Evolutionary conservation across 306 rosid species (phyloP).

Genomic region (Glycine latifolia): DNA sequence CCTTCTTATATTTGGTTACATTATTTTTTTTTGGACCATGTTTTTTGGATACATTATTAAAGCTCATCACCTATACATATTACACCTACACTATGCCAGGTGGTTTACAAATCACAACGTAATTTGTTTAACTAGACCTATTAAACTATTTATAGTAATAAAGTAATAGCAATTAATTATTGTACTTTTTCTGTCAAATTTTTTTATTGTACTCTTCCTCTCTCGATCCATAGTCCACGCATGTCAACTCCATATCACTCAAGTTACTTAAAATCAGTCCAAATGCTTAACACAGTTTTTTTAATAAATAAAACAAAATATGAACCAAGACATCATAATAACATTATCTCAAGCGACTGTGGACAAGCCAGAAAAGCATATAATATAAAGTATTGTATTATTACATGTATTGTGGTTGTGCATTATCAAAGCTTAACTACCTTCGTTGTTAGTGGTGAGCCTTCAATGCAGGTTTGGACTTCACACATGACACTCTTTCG

Average conservation of each 20-base stretch:
- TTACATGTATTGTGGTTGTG: not conserved
- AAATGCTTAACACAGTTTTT: too few species aligned
- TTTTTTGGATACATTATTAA: not conserved
- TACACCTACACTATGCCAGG: not conserved
- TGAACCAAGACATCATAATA: too few species aligned
- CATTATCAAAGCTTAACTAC: conserved; percentile 3
- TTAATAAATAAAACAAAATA: too few species aligned
- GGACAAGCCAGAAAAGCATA: conserved; percentile 9
- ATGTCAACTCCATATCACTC: not conserved
- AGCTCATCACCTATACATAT: not conserved
- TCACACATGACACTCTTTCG: not conserved
- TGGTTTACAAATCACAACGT: not conserved
- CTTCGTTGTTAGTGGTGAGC: not conserved
- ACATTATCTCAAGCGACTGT: too few species aligned
- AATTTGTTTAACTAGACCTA: not conserved
- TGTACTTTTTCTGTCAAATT: not conserved
- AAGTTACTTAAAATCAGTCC: not conserved
- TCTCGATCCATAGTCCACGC: not conserved
- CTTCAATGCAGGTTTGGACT: conserved; percentile 21
- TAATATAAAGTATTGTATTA: not conserved
- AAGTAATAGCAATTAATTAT: not conserved
- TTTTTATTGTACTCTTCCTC: too few species aligned
- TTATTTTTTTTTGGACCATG: not conserved
- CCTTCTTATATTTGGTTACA: too few species aligned
- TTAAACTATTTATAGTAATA: not conserved